phyloP scores from a whole-genome alignment of 352 stramenopile genomes.

The Elongisporangium senticosum region DNA sequence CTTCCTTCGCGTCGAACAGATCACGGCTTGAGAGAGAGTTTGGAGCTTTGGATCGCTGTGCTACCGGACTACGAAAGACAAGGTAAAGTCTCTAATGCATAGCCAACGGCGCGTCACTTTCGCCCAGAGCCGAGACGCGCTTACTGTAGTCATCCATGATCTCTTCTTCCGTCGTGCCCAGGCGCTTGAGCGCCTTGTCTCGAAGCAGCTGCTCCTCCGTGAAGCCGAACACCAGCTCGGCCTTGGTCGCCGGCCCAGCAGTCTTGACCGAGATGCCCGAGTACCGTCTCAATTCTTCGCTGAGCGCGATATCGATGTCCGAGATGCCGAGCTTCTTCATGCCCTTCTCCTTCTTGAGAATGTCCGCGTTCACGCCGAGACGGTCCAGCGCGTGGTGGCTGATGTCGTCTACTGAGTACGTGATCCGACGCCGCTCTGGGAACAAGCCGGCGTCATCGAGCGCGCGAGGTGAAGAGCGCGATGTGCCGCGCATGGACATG shows the following conservation, averaged over 20 bases:
- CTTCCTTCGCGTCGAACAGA: neutral
- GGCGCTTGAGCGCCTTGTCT: constrained; percentile 45
- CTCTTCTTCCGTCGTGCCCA: constrained; percentile 56
- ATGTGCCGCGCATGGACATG: neutral
- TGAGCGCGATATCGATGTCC: constrained; percentile 46
- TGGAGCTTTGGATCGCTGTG: too few relatives aligned
- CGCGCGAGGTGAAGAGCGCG: constrained; percentile 3
- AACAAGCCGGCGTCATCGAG: constrained; percentile 2
- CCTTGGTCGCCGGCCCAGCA: constrained; percentile 25
- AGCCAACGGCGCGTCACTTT: neutral
- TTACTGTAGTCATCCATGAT: constrained; percentile 59
- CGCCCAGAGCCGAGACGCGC: constrained; percentile 38
- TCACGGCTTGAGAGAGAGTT: too few relatives aligned
- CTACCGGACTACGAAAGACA: too few relatives aligned
- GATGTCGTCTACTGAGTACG: constrained; percentile 21
- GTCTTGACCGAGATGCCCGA: constrained; percentile 30
- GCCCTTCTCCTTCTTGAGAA: constrained; percentile 64
- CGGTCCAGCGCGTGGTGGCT: constrained; percentile 46
- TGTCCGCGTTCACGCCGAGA: constrained; percentile 54
- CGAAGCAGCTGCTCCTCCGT: constrained; percentile 53
- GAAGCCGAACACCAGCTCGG: constrained; percentile 63
- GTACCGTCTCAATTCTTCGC: constrained; percentile 51
- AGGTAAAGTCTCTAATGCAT: neutral
- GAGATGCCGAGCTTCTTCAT: constrained; percentile 77
- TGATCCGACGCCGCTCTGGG: constrained; percentile 15